Conservation (phyloP, 306 rosid genomes). For the Gastrolobium bilobum region DNA sequence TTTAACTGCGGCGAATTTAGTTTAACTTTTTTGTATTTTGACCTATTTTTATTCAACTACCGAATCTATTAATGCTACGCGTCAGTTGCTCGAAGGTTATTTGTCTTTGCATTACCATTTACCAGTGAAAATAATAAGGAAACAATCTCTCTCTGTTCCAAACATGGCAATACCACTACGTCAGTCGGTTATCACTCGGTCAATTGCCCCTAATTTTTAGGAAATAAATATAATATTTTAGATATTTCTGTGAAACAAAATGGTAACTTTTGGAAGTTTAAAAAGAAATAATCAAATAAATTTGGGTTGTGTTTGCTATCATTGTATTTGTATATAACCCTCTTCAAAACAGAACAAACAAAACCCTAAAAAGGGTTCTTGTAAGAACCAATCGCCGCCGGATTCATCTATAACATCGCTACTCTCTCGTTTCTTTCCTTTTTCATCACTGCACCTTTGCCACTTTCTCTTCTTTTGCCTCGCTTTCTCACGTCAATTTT, state of each 20-base stretch:
- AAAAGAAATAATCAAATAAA: neutral
- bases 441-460: conserved; percentile 31
- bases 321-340: conserved; percentile 66
- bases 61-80: conserved; percentile 52
- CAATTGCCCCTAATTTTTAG: conserved; percentile 62
- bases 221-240: conserved; percentile 42
- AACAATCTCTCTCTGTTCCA: neutral
- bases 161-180: conserved; percentile 29
- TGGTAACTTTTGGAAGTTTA: neutral
- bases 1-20: conserved; percentile 11
- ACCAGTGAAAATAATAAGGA: neutral
- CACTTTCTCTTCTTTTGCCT: neutral
- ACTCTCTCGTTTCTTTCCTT: conserved; percentile 19
- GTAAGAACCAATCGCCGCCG: conserved; percentile 81
- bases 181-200: conserved; percentile 67
- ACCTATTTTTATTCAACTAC: conserved; percentile 16
- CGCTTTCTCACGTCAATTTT: neutral
- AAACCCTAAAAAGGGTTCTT: conserved; percentile 86
- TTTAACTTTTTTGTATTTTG: neutral
- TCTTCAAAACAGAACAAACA: conserved; percentile 56
- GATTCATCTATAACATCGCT: conserved; percentile 52
- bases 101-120: conserved; percentile 5
- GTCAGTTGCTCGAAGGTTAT: conserved; percentile 35
- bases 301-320: conserved; percentile 18
- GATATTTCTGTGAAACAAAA: conserved; percentile 40